Base-by-base conservation (phyloP, 176 grass and related monocot species). In the Raddia guianensis region DNA sequence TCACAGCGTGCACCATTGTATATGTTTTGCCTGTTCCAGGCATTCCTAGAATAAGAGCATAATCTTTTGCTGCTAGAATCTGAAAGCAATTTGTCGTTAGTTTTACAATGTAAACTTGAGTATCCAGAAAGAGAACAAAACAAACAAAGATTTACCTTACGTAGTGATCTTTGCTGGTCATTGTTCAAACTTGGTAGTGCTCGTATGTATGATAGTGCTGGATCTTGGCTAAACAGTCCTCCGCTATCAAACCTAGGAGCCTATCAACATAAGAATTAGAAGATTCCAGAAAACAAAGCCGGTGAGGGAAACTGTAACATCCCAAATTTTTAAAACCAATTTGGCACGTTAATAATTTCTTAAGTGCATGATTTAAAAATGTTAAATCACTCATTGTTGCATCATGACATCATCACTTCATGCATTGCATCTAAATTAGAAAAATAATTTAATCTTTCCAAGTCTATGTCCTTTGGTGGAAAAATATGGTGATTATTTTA, bases 1-100 rank as follows among this genome's bases (percentile, higher is more conserved):
- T 98, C 69, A 98, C 92, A 74, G 92, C 95, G 73, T 98, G 95
- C 65, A 92, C 95, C 95, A 98, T 98, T 21, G 90, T 98, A 71
- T 91, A 94, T 81, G 92, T 98, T 89, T 98, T 98, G 40, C 95
- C 95, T 65, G 95, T 98, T 87, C 95, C 95, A 79, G 95, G 95
- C 95, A 98, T 98, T 79, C 95, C 95, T 87, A 98, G 62, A 67
- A 98, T 98, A 82, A 98, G 92, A 78, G 92, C 84, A 78, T 98
- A 98, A 98, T 98, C 92, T 76, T 94, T 98, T 80, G 95, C 90
- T 68, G 90, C 87, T 49, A 98, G 81, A 87, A 98, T 98, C 95
- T 98, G 88, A 91, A 92, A 76, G 61, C 4, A 78, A 79, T 9
- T 19, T 48, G 83, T 63, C 5, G 54, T 73, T 61, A 90, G 63